Conservation (phyloP, 1,284 basidiomycete genomes). For the Ustilago esculenta region DNA sequence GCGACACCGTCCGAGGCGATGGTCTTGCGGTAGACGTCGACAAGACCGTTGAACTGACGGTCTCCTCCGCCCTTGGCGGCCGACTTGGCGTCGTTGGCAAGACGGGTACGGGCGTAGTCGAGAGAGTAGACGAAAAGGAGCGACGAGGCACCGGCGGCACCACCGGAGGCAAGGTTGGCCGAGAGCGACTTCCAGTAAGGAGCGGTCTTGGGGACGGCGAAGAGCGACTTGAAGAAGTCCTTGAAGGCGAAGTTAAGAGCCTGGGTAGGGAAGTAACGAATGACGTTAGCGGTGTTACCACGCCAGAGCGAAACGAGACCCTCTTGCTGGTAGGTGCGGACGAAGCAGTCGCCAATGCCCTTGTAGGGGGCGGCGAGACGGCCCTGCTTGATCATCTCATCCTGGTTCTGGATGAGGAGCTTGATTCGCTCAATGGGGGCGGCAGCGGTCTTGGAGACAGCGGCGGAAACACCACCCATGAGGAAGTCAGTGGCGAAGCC, state of each 20-base stretch:
- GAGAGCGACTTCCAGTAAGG: slow-evolving; percentile 66
- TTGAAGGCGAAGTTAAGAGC: slow-evolving; percentile 67
- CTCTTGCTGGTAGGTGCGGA: slow-evolving; percentile 67
- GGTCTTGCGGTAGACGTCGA: slow-evolving; percentile 68
- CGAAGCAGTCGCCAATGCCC: slow-evolving; percentile 67
- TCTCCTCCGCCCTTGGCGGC: slow-evolving; percentile 66
- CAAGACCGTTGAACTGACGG: slow-evolving; percentile 67
- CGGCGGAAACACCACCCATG: slow-evolving; percentile 68
- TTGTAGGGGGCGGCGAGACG: slow-evolving; percentile 67
- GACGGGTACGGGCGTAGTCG: slow-evolving; percentile 68
- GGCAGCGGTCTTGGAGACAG: slow-evolving; percentile 67
- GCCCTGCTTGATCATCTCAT: slow-evolving; percentile 68
- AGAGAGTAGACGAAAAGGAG: slow-evolving; percentile 68
- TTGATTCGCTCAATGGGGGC: slow-evolving; percentile 68
- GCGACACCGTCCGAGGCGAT: slow-evolving; percentile 66
- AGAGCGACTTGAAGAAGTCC: slow-evolving; percentile 67
- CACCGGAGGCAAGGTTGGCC: slow-evolving; percentile 67
- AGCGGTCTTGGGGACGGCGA: slow-evolving; percentile 65
- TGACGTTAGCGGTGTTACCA: slow-evolving; percentile 68
- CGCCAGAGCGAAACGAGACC: slow-evolving; percentile 67
- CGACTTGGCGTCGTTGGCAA: slow-evolving; percentile 68
- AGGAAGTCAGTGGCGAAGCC: slow-evolving; percentile 65
- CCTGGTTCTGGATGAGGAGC: slow-evolving; percentile 68
- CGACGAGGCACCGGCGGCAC: slow-evolving; percentile 67
- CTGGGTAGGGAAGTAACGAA: slow-evolving; percentile 68